A percentile compares a stretch with the other conserved stretches of the same genome.
phyloP scores from a whole-genome alignment of 2,329 filamentous ascomycete genomes.

The Thermothelomyces thermophilus region DNA sequence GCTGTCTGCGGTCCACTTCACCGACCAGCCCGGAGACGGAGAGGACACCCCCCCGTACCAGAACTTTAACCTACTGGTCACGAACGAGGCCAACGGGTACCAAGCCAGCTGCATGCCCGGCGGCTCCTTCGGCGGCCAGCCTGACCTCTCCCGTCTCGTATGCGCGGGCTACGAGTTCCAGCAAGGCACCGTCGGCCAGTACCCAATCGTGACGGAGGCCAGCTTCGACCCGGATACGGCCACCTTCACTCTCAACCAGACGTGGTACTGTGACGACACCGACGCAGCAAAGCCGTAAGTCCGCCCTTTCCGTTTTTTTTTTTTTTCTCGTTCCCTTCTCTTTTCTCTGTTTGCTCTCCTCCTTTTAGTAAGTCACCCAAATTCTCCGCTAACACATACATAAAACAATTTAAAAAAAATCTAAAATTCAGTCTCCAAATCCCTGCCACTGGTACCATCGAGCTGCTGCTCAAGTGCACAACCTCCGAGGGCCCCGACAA shows the following conservation, averaged over 20 bases:
- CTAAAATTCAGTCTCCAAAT: slow-evolving; percentile 23
- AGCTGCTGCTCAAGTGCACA: slow-evolving; percentile 20
- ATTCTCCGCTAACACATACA: neutral
- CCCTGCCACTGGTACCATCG: slow-evolving; percentile 14
- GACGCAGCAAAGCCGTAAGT: slow-evolving; percentile 23
- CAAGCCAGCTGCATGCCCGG: slow-evolving; percentile 21
- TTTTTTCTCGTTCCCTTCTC: no score
- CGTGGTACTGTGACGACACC: slow-evolving; percentile 25
- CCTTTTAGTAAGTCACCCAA: no score
- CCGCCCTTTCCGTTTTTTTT: neutral
- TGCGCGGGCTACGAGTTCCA: slow-evolving; percentile 18
- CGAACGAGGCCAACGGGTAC: slow-evolving; percentile 23
- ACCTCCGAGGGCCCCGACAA: neutral
- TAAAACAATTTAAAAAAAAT: neutral
- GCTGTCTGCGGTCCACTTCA: slow-evolving; percentile 18
- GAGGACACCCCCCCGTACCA: slow-evolving; percentile 4
- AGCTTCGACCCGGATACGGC: slow-evolving; percentile 18
- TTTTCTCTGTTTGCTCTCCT: no score
- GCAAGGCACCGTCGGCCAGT: slow-evolving; percentile 12
- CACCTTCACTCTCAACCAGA: slow-evolving; percentile 22
- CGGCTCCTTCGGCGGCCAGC: slow-evolving; percentile 10
- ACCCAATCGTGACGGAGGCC: slow-evolving; percentile 18
- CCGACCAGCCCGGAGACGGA: slow-evolving; percentile 20
- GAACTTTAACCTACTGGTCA: slow-evolving; percentile 21
- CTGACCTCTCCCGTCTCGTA: slow-evolving; percentile 7